Conservation (phyloP, 306 rosid species). For the Pyrus communis region DNA sequence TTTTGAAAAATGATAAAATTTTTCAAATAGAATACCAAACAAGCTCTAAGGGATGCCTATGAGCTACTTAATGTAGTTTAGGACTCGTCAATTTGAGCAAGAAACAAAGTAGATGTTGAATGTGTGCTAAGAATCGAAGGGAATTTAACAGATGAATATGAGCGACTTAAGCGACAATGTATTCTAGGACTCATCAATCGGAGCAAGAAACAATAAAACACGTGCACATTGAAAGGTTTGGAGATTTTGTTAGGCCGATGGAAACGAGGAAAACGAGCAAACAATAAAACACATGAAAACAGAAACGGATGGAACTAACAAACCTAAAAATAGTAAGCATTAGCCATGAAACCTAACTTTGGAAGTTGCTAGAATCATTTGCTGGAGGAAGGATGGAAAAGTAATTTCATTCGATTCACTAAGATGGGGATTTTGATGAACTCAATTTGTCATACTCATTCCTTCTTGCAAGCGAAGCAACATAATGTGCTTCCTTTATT, state of each 20-base stretch:
- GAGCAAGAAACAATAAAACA: background rate
- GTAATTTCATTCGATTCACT: background rate
- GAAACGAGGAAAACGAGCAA: background rate
- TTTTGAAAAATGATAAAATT: too few species aligned
- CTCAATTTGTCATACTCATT: background rate
- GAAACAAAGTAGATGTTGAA: too few species aligned
- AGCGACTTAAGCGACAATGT: background rate
- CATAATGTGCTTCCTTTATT: background rate
- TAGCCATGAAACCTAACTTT: background rate
- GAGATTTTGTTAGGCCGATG: background rate
- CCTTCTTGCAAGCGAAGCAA: background rate
- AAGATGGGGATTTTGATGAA: background rate
- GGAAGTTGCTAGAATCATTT: background rate
- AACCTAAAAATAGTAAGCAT: background rate
- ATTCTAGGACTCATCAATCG: too few species aligned
- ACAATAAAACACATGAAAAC: background rate
- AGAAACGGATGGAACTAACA: background rate
- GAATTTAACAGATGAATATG: too few species aligned
- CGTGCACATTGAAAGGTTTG: background rate
- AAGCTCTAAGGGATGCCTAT: too few species aligned
- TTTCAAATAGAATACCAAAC: too few species aligned
- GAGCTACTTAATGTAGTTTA: too few species aligned
- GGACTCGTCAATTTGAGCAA: too few species aligned
- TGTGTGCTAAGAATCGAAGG: too few species aligned
- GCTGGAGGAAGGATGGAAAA: background rate